A percentile compares a stretch with the other conserved stretches of the same genome.
Evolutionary conservation across 2,329 filamentous ascomycete species (phyloP).

Genomic region (Myrmaecium sp.): DNA sequence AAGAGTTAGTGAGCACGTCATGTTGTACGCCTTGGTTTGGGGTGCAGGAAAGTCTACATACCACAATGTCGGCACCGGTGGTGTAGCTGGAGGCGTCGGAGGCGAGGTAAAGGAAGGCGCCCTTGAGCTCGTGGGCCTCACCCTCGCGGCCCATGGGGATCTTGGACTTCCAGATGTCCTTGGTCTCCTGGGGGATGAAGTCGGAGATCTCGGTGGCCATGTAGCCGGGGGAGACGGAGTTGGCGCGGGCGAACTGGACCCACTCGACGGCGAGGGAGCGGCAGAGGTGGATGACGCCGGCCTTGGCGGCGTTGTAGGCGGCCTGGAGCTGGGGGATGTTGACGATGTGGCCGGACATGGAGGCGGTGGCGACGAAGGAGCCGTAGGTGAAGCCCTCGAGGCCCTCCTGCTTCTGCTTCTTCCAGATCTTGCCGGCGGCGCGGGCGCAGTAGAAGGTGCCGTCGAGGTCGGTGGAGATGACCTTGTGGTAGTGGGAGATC

Average conservation of each 20-base stretch:
- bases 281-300: slow-evolving; percentile 48
- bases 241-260: slow-evolving; percentile 51
- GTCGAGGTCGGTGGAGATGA: slow-evolving; percentile 76
- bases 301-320: slow-evolving; percentile 35
- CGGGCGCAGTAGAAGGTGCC: slow-evolving; percentile 78
- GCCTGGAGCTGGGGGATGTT: slow-evolving; percentile 60
- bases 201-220: slow-evolving; percentile 51
- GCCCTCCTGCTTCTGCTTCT: slow-evolving; percentile 5
- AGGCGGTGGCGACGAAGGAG: slow-evolving; percentile 49
- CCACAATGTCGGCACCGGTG: slow-evolving; percentile 26
- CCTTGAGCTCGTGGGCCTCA: slow-evolving; percentile 60
- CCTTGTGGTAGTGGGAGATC: slow-evolving; percentile 55
- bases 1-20: too few relatives aligned
- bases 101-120: slow-evolving; percentile 64
- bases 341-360: slow-evolving; percentile 67
- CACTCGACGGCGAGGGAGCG: slow-evolving; percentile 51
- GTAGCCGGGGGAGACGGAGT: slow-evolving; percentile 51
- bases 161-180: slow-evolving; percentile 59
- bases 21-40: too few relatives aligned
- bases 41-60: too few relatives aligned
- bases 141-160: slow-evolving; percentile 68
- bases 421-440: slow-evolving; percentile 45
- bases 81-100: slow-evolving; percentile 72
- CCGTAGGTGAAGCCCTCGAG: slow-evolving; percentile 19
- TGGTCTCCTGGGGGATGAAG: slow-evolving; percentile 49